A percentile compares a stretch with the other conserved stretches of the same genome.
Evolutionary conservation across 345 rosid genomes (phyloP).

Genomic region (Nephelium lappaceum): DNA sequence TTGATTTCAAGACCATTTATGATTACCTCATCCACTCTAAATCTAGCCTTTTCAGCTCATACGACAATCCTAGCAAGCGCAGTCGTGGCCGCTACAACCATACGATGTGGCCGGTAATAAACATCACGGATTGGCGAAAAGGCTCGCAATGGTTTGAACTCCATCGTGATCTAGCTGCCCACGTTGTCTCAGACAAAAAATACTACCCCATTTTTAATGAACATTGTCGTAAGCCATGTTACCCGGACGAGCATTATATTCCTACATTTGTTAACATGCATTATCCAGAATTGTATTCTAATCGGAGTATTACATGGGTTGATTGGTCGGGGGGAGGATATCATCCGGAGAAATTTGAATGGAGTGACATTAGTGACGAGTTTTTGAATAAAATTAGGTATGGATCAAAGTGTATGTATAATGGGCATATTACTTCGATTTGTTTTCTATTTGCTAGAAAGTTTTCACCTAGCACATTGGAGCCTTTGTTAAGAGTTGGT

Average conservation of each 20-base stretch:
- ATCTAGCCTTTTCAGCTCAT: constrained; percentile 48
- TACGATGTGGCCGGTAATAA: constrained; percentile 55
- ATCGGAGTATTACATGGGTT: constrained; percentile 66
- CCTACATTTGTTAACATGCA: constrained; percentile 57
- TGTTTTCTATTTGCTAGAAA: constrained; percentile 75
- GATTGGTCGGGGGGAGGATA: constrained; percentile 70
- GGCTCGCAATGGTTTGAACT: constrained; percentile 88
- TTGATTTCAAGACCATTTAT: constrained; percentile 54
- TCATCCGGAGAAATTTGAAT: constrained; percentile 57
- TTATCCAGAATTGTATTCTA: constrained; percentile 38
- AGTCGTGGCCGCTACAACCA: constrained; percentile 69
- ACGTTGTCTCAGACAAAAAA: constrained; percentile 45
- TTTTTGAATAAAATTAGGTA: constrained; percentile 48
- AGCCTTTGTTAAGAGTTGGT: constrained; percentile 53
- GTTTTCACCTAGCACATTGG: constrained; percentile 50
- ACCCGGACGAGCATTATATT: constrained; percentile 69
- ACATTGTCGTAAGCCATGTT: constrained; percentile 57
- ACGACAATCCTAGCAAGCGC: constrained; percentile 46
- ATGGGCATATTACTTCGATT: constrained; percentile 32
- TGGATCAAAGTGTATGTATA: constrained; percentile 49
- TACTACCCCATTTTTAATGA: constrained; percentile 47
- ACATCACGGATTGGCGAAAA: constrained; percentile 68
- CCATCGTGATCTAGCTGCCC: constrained; percentile 49
- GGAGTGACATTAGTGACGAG: constrained; percentile 49
- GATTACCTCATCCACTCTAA: constrained; percentile 52